Percentiles rank a stretch among this genome's conserved stretches.
These are phyloP conservation scores for Malassezia caprae DNA, from an alignment of 1,284 basidiomycete species.

Conservation along the genomic window DNA sequence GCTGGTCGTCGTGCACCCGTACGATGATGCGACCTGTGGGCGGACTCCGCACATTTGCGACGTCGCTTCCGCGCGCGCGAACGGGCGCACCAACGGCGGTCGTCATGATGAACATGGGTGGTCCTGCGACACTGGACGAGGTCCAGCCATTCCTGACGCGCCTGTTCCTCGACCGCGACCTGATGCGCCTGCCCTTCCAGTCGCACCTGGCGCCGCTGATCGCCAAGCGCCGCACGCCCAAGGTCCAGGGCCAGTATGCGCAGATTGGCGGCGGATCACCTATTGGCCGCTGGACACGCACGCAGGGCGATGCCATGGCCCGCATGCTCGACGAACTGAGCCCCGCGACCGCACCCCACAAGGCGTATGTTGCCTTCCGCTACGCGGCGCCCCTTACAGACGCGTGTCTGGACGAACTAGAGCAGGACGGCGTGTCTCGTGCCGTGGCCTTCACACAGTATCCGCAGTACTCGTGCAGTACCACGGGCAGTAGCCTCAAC, in stretches of 20 bases:
- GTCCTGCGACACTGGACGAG: conserved; percentile 62
- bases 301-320: conserved; percentile 84
- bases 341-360: conserved; percentile 86
- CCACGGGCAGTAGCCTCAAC: conserved; percentile 91
- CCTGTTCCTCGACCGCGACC: conserved; percentile 85
- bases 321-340: conserved; percentile 82
- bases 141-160: conserved; percentile 68
- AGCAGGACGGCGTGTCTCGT: conserved; percentile 76
- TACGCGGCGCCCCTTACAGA: conserved; percentile 80
- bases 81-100: conserved; percentile 56
- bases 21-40: neutral
- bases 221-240: conserved; percentile 78
- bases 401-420: conserved; percentile 72
- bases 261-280: conserved; percentile 95
- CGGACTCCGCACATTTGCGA: conserved; percentile 1
- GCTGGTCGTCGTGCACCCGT: neutral
- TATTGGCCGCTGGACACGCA: conserved; percentile 80
- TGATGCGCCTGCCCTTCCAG: conserved; percentile 88
- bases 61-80: neutral
- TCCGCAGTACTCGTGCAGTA: conserved; percentile 96
- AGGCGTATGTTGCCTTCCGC: conserved; percentile 63
- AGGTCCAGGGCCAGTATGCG: conserved; percentile 86
- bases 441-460: conserved; percentile 97
- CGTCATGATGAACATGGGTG: conserved; percentile 98
- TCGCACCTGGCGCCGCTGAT: conserved; percentile 75